phyloP scores from a whole-genome alignment of 2,329 filamentous ascomycete species.

The Endoconidiophora polonica region DNA sequence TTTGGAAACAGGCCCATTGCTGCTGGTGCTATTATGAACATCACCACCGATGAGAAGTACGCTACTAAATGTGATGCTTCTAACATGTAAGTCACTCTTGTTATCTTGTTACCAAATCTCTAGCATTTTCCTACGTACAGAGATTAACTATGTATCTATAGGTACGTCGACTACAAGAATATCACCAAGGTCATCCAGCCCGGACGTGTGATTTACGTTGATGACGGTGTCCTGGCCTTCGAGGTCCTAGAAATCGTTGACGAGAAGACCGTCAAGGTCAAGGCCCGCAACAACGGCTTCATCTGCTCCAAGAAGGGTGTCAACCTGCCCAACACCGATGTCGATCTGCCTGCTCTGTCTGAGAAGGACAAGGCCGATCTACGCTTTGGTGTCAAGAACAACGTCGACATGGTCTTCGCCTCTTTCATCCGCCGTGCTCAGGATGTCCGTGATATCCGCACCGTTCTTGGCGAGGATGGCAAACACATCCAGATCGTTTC shows the following conservation, averaged over 20 bases:
- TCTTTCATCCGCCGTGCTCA: slow-evolving; percentile 92
- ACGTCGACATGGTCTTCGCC: slow-evolving; percentile 97
- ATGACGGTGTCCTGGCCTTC: slow-evolving; percentile 94
- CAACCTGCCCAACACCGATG: slow-evolving; percentile 96
- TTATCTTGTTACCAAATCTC: background rate
- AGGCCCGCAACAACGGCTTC: slow-evolving; percentile 91
- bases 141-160: slow-evolving; percentile 20
- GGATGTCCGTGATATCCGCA: slow-evolving; percentile 84
- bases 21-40: slow-evolving; percentile 73
- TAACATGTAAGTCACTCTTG: slow-evolving; percentile 59
- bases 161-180: slow-evolving; percentile 99
- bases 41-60: slow-evolving; percentile 93
- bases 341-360: slow-evolving; percentile 90
- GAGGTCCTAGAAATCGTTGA: slow-evolving; percentile 79
- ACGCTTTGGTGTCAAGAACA: slow-evolving; percentile 92
- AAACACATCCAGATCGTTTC: slow-evolving; percentile 98
- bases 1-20: slow-evolving; percentile 43
- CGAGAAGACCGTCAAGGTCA: slow-evolving; percentile 72
- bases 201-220: slow-evolving; percentile 92
- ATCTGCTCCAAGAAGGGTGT: slow-evolving; percentile 99
- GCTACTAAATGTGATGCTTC: slow-evolving; percentile 66
- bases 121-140: background rate
- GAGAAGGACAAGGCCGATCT: slow-evolving; percentile 97
- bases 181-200: slow-evolving; percentile 93
- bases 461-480: slow-evolving; percentile 78